Percentiles rank a stretch among this genome's conserved stretches.
These are phyloP conservation scores for Stagonosporopsis tanaceti DNA, from an alignment of 2,329 filamentous ascomycete genomes.

Conservation along the genomic window DNA sequence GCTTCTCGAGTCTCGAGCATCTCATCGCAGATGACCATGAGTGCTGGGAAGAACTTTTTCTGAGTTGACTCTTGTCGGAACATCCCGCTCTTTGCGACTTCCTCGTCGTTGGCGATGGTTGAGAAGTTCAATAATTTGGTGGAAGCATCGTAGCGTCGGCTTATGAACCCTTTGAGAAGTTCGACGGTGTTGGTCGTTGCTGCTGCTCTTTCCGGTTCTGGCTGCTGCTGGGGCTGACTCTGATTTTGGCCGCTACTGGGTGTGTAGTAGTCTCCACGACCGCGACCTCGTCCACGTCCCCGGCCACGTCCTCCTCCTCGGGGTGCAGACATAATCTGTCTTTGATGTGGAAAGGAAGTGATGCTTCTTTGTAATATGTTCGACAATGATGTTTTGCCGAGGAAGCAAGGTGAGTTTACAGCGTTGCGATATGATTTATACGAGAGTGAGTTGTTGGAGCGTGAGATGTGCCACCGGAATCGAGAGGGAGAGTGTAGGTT, in stretches of 20 bases:
- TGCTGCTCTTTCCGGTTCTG: constrained; percentile 61
- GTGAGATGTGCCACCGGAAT: not conserved
- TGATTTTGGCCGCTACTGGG: constrained; percentile 21
- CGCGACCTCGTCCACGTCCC: constrained; percentile 31
- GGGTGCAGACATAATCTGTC: constrained; percentile 21
- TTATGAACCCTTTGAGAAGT: constrained; percentile 75
- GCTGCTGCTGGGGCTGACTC: constrained; percentile 76
- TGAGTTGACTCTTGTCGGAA: constrained; percentile 75
- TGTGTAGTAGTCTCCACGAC: constrained; percentile 29
- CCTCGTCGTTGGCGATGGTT: constrained; percentile 74
- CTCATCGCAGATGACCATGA: constrained; percentile 85
- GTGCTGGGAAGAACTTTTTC: constrained; percentile 87
- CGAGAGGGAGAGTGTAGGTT: constrained; percentile 8
- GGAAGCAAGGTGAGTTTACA: not conserved
- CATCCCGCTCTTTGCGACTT: constrained; percentile 76
- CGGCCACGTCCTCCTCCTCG: constrained; percentile 28
- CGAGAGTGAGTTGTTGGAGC: not conserved
- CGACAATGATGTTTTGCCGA: too few relatives aligned
- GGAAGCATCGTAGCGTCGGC: constrained; percentile 73
- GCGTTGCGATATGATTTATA: not conserved
- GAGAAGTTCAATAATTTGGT: constrained; percentile 84
- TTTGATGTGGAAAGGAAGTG: not conserved
- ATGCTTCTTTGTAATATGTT: not conserved
- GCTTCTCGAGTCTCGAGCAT: constrained; percentile 76
- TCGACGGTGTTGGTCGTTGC: constrained; percentile 56